A percentile compares a stretch with the other conserved stretches of the same genome.
These are phyloP conservation scores for Mrakia gelida DNA, from an alignment of 768 basidiomycete genomes.

Conservation along the genomic window DNA sequence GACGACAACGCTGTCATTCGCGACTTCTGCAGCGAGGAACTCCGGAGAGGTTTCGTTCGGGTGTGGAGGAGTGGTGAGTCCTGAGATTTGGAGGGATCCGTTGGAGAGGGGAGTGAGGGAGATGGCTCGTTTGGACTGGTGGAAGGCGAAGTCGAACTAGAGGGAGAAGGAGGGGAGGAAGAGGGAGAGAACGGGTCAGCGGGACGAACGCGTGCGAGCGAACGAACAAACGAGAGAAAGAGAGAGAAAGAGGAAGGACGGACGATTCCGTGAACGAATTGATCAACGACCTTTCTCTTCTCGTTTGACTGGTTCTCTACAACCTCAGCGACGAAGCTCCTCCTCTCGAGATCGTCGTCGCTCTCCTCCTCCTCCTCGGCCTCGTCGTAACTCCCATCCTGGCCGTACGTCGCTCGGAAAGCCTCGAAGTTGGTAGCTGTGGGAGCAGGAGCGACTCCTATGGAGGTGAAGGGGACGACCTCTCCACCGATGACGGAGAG, in stretches of 20 bases:
- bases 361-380: too few species aligned
- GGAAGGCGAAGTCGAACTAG: too few species aligned
- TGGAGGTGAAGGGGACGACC: not conserved
- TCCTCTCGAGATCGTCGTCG: not conserved
- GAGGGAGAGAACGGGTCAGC: not conserved
- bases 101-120: not conserved
- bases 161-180: not conserved
- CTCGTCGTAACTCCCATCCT: slow-evolving; percentile 1
- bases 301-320: not conserved
- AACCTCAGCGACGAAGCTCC: not conserved
- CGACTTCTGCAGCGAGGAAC: not conserved
- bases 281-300: not conserved
- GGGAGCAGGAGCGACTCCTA: slow-evolving; percentile 10
- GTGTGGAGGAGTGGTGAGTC: not conserved
- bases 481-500: not conserved
- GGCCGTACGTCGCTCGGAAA: not conserved
- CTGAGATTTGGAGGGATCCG: slow-evolving; percentile 1
- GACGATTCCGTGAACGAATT: not conserved
- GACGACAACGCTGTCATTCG: slow-evolving; percentile 3
- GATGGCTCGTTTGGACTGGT: not conserved
- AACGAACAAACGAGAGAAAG: too few species aligned
- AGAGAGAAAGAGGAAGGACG: not conserved
- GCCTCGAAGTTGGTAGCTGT: not conserved
- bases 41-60: not conserved
- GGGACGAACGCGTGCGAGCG: too few species aligned